phyloP scores from a whole-genome alignment of 352 stramenopile species.

The Pythium plurisporium region DNA sequence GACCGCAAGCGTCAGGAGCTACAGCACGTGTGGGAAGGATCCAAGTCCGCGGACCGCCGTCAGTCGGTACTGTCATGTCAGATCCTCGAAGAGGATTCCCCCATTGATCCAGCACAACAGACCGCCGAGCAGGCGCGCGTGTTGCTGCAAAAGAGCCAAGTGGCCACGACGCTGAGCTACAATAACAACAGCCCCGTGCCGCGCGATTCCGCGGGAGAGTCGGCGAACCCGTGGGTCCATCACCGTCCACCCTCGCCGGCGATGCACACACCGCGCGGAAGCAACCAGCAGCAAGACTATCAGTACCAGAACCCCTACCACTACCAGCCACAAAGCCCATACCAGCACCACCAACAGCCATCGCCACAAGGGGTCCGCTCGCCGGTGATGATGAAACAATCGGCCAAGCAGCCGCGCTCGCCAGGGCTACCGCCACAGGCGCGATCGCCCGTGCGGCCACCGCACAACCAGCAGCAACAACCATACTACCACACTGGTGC shows the following conservation, averaged over 20 bases:
- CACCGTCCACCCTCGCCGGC: conserved; percentile 4
- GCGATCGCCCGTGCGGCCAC: not conserved
- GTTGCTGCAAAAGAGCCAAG: conserved; percentile 17
- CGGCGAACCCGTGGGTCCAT: conserved; percentile 13
- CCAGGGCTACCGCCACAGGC: not conserved
- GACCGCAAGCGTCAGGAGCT: conserved; percentile 32
- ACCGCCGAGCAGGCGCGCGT: conserved; percentile 18
- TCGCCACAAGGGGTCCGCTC: too few relatives aligned
- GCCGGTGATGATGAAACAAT: not conserved
- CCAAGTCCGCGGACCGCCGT: conserved; percentile 6
- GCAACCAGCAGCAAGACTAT: not conserved
- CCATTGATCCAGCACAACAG: conserved; percentile 11
- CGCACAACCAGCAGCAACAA: not conserved
- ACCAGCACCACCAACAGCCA: conserved; percentile 2
- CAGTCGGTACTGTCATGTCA: conserved; percentile 16
- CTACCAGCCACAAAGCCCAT: not conserved
- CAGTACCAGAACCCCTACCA: conserved; percentile 1
- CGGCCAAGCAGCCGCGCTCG: not conserved
- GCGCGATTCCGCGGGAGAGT: conserved; percentile 1
- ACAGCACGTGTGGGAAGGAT: conserved; percentile 33
- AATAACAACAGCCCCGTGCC: conserved; percentile 6
- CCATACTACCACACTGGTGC: not conserved
- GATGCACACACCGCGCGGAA: not conserved
- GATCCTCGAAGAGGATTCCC: conserved; percentile 19
- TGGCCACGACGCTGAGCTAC: conserved; percentile 2